phyloP scores from a whole-genome alignment of 306 rosid genomes.

The Myrica gale region DNA sequence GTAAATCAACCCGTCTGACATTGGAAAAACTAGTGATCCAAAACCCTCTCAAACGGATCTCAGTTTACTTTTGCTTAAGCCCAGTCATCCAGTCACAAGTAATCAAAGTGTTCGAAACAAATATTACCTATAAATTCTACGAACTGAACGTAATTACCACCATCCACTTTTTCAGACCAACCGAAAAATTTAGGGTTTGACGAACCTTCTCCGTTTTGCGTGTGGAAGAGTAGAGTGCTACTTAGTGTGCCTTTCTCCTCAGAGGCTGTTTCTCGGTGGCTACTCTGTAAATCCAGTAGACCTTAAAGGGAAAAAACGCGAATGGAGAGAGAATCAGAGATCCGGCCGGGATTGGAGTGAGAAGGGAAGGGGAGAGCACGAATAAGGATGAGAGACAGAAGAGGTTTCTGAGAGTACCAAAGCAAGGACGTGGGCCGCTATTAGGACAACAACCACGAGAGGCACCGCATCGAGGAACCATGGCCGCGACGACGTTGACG shows the following conservation, averaged over 20 bases:
- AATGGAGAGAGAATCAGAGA: conserved; percentile 13
- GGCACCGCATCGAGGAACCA: conserved; percentile 69
- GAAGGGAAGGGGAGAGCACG: background rate
- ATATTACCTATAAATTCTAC: background rate
- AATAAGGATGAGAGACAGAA: background rate
- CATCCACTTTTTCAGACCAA: background rate
- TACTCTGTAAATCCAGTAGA: conserved; percentile 86
- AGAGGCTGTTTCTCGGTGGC: conserved; percentile 70
- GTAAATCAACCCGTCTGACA: background rate
- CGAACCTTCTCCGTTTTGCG: conserved; percentile 30
- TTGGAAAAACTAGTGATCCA: background rate
- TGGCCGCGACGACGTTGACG: conserved; percentile 48
- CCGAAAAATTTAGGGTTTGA: conserved; percentile 44
- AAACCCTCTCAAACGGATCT: background rate
- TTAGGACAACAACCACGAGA: conserved; percentile 52
- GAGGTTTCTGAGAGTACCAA: conserved; percentile 44
- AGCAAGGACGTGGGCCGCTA: conserved; percentile 82
- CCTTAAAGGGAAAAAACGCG: conserved; percentile 35
- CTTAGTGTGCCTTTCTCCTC: conserved; percentile 75
- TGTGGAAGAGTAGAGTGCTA: conserved; percentile 17
- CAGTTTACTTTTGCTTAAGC: conserved; percentile 1
- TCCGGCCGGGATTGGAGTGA: background rate
- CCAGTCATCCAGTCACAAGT: conserved; percentile 16
- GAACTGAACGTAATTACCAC: background rate
- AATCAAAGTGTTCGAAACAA: conserved; percentile 2